These are phyloP conservation scores for Gossypium rotundifolium DNA, from an alignment of 345 rosid genomes.

Conservation along the genomic window DNA sequence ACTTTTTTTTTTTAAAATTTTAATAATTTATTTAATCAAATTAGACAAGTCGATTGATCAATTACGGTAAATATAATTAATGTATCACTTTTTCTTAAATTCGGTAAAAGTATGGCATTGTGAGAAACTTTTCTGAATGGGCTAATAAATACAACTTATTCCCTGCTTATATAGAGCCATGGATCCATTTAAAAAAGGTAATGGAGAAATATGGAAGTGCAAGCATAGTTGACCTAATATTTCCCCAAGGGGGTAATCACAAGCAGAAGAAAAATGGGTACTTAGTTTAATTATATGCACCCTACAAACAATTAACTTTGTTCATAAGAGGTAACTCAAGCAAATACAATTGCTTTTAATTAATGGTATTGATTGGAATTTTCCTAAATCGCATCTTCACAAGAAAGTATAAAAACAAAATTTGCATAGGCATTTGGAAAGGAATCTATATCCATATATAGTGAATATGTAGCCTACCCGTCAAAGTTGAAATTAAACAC, in stretches of 20 bases:
- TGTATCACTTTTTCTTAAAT: too few relatives aligned
- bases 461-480: neutral
- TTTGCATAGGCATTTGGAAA: neutral
- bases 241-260: neutral
- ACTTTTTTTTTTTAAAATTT: too few relatives aligned
- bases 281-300: neutral
- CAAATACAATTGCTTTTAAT: neutral
- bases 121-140: too few relatives aligned
- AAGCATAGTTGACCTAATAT: neutral
- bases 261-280: neutral
- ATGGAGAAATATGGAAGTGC: neutral
- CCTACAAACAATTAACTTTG: neutral
- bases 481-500: neutral
- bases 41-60: accelerated
- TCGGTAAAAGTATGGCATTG: too few relatives aligned
- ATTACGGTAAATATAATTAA: too few relatives aligned
- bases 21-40: too few relatives aligned
- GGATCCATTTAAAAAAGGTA: neutral
- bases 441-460: slow-evolving; percentile 6
- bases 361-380: neutral
- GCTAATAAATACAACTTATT: too few relatives aligned
- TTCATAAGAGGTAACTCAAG: neutral
- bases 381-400: slow-evolving; percentile 7
- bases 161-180: too few relatives aligned
- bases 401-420: neutral